phyloP scores from a whole-genome alignment of 441 rosid species.

The Pelargonium cotyledonis region DNA sequence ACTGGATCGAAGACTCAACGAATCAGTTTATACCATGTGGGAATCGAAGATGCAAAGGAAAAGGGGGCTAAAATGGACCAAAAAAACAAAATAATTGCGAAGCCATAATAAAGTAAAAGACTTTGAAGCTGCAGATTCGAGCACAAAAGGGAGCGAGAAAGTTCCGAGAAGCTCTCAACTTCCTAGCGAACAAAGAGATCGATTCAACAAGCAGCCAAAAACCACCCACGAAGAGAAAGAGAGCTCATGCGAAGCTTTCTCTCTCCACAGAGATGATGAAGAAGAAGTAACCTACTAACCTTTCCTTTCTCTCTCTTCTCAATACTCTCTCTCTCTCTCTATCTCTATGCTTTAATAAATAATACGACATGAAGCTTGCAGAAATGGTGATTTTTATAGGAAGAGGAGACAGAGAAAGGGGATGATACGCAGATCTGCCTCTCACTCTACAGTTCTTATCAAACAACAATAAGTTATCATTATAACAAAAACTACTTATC shows the following conservation, averaged over 20 bases:
- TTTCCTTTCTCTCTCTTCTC: conserved; percentile 19
- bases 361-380: conserved; percentile 31
- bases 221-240: conserved; percentile 14
- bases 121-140: conserved; percentile 34
- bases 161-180: conserved; percentile 39
- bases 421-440: fast-evolving
- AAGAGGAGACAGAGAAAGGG: conserved; percentile 43
- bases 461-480: fast-evolving
- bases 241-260: conserved; percentile 29
- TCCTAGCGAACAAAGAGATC: conserved; percentile 31
- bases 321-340: conserved; percentile 25
- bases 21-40: conserved; percentile 35
- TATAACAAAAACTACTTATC: fast-evolving
- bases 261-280: conserved; percentile 9
- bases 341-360: conserved; percentile 15
- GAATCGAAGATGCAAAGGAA: conserved; percentile 30
- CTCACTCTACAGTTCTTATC: conserved; percentile 8
- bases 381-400: conserved; percentile 53
- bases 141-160: conserved; percentile 30
- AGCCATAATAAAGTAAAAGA: background rate
- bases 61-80: conserved; percentile 14
- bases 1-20: conserved; percentile 31
- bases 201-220: conserved; percentile 16
- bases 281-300: background rate
- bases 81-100: background rate